phyloP scores from a whole-genome alignment of 768 basidiomycete species.

The Trametes coccinea region DNA sequence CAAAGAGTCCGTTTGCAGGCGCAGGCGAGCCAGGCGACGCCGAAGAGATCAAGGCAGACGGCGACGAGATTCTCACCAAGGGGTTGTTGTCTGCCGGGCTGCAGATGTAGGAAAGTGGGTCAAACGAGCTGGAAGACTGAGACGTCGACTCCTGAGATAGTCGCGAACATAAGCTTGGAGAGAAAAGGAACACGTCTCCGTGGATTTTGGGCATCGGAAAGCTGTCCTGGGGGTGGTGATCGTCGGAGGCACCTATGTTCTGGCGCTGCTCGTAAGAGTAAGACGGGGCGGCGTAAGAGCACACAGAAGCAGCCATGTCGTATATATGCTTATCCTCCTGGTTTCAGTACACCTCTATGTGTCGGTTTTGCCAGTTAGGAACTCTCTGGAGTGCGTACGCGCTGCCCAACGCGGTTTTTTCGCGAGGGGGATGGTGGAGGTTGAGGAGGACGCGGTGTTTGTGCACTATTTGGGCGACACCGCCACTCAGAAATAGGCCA shows the following conservation, averaged over 20 bases:
- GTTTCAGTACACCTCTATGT: neutral
- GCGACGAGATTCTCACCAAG: slow-evolving; percentile 4
- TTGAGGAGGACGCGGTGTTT: slow-evolving; percentile 26
- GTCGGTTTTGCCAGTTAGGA: neutral
- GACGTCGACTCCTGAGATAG: slow-evolving; percentile 7
- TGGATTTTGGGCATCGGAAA: slow-evolving; percentile 3
- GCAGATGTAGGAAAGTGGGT: slow-evolving; percentile 16
- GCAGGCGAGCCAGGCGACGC: slow-evolving; percentile 2
- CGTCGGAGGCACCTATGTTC: neutral
- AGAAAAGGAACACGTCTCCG: slow-evolving; percentile 20
- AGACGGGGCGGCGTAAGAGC: neutral
- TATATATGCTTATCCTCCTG: neutral
- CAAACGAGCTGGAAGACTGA: slow-evolving; percentile 12
- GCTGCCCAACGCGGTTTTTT: neutral
- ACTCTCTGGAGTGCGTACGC: neutral
- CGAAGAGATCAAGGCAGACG: neutral
- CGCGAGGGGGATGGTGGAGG: slow-evolving; percentile 1
- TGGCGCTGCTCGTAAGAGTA: neutral
- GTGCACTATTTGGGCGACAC: slow-evolving; percentile 26
- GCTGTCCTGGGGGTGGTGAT: neutral
- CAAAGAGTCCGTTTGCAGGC: neutral
- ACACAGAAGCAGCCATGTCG: neutral
- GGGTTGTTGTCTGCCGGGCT: slow-evolving; percentile 11
- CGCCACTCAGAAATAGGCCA: slow-evolving; percentile 11
- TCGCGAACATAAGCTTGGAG: slow-evolving; percentile 11